These are phyloP conservation scores for Alectoria sarmentosa DNA, from an alignment of 495 filamentous ascomycete genomes.

Conservation along the genomic window DNA sequence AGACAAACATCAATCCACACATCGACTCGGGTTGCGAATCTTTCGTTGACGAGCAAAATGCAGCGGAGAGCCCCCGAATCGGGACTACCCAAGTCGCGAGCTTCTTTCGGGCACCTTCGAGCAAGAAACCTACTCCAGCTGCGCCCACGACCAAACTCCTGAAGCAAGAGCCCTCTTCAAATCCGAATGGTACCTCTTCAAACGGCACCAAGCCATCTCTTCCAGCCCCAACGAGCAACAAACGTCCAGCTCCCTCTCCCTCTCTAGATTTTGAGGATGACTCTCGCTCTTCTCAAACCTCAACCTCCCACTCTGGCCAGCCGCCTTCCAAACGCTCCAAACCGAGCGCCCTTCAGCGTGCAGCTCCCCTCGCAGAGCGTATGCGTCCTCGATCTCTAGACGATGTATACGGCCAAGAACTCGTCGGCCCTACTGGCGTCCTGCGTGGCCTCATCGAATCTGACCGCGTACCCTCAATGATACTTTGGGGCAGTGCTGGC, in stretches of 20 bases:
- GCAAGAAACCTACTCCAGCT: slow-evolving; percentile 14
- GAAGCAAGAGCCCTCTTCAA: neutral
- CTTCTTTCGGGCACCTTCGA: slow-evolving; percentile 71
- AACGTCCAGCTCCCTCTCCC: slow-evolving; percentile 13
- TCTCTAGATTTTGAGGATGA: slow-evolving; percentile 4
- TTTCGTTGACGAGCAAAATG: slow-evolving; percentile 39
- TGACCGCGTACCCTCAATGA: slow-evolving; percentile 85
- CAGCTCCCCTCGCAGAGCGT: slow-evolving; percentile 82
- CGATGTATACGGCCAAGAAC: slow-evolving; percentile 84
- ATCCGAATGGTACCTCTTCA: neutral
- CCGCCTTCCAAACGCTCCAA: slow-evolving; percentile 53
- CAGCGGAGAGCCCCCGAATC: slow-evolving; percentile 35
- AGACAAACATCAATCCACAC: slow-evolving; percentile 78
- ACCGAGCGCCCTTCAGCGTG: slow-evolving; percentile 52
- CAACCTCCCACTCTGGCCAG: slow-evolving; percentile 21
- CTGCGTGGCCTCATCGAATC: slow-evolving; percentile 85
- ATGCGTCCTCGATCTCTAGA: slow-evolving; percentile 84
- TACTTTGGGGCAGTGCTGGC: slow-evolving; percentile 86
- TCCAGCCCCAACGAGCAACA: slow-evolving; percentile 7
- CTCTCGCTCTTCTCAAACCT: neutral
- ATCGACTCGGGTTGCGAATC: slow-evolving; percentile 76
- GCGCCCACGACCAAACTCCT: neutral
- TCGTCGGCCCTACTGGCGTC: slow-evolving; percentile 77
- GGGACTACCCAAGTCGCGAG: slow-evolving; percentile 45
- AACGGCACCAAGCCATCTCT: neutral